Conservation (phyloP, 2,329 filamentous ascomycete genomes). For the Alternaria sp. region DNA sequence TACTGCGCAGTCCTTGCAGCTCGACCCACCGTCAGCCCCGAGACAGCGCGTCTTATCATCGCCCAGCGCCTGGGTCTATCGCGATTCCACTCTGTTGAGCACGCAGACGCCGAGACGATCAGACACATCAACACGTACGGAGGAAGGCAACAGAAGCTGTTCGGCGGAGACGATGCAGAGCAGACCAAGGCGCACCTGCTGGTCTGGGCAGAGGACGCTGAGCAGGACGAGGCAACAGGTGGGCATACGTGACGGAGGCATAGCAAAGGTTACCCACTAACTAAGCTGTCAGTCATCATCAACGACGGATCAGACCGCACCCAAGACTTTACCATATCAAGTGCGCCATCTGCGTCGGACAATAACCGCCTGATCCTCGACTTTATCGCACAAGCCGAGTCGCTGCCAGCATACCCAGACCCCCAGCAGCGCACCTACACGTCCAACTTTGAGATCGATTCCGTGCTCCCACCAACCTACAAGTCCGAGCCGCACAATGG, state of each 20-base stretch:
- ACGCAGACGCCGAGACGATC: conserved; percentile 53
- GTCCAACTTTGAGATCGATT: conserved; percentile 33
- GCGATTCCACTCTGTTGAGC: conserved; percentile 56
- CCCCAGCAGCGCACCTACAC: conserved; percentile 38
- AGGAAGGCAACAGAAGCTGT: conserved; percentile 50
- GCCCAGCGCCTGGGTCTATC: conserved; percentile 61
- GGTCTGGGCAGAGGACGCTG: conserved; percentile 53
- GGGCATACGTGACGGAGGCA: conserved; percentile 7
- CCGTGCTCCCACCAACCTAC: conserved; percentile 27
- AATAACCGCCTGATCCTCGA: conserved; percentile 49
- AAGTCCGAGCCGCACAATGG: conserved; percentile 37
- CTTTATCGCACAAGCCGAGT: conserved; percentile 47
- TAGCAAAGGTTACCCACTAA: conserved; percentile 22
- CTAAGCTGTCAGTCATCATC: conserved; percentile 34
- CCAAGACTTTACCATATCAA: conserved; percentile 43
- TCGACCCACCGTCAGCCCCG: conserved; percentile 48
- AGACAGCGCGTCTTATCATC: conserved; percentile 59
- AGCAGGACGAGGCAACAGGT: conserved; percentile 46
- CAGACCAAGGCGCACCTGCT: conserved; percentile 42
- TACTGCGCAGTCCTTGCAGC: conserved; percentile 46
- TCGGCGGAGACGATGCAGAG: conserved; percentile 42
- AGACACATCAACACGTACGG: conserved; percentile 58
- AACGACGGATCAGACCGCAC: conserved; percentile 23
- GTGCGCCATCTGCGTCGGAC: conserved; percentile 42
- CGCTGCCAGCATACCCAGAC: conserved; percentile 38